A percentile compares a stretch with the other conserved stretches of the same genome.
These are phyloP conservation scores for Dendrocalamus sinicus DNA, from an alignment of 176 grass and related monocot genomes.

Conservation along the genomic window DNA sequence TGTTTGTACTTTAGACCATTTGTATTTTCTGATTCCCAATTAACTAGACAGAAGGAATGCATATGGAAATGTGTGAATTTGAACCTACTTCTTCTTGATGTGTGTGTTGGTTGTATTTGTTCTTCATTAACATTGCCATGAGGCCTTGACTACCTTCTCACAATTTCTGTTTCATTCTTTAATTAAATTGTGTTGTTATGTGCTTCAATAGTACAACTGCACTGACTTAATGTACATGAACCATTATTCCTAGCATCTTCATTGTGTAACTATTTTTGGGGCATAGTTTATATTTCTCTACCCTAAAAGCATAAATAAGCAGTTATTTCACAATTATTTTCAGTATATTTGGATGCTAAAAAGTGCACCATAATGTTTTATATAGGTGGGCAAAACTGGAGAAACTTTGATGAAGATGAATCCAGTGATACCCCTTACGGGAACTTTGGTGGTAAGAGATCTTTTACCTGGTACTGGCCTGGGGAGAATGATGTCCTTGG, in stretches of 20 bases:
- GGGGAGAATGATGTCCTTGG: constrained; percentile 48
- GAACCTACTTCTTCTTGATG: neutral
- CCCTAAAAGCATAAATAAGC: neutral
- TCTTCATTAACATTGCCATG: neutral
- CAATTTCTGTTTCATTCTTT: neutral
- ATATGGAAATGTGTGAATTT: neutral
- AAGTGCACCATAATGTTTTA: neutral
- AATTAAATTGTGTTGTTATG: neutral
- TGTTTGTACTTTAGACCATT: neutral
- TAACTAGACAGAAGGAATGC: neutral
- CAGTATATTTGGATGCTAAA: constrained; percentile 21
- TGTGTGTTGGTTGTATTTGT: neutral
- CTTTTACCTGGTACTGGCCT: constrained; percentile 70
- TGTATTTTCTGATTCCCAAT: neutral
- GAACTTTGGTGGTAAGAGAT: constrained; percentile 53
- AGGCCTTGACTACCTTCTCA: neutral
- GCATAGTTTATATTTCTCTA: neutral
- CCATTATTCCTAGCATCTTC: neutral
- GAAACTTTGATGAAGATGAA: constrained; percentile 52
- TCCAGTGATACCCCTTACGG: constrained; percentile 36
- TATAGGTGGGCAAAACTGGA: constrained; percentile 51
- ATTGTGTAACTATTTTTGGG: neutral
- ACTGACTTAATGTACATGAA: neutral
- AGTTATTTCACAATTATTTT: constrained; percentile 9
- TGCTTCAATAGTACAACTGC: neutral